A percentile compares a stretch with the other conserved stretches of the same genome.
phyloP scores from a whole-genome alignment of 345 rosid genomes.

The Salix arbutifolia region DNA sequence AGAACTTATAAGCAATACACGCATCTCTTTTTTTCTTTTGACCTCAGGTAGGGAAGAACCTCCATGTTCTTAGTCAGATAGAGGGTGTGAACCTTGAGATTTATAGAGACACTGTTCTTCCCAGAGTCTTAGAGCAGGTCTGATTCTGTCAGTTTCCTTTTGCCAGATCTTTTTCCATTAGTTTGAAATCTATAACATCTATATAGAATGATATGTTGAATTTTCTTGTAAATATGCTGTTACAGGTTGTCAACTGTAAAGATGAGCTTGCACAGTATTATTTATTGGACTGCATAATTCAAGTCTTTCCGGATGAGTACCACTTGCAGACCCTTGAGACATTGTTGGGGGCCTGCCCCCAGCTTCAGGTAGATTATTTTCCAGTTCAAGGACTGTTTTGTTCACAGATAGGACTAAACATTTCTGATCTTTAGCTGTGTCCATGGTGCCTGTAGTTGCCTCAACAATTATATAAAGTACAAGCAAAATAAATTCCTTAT shows the following conservation, averaged over 20 bases:
- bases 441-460: neutral
- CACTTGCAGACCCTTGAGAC: conserved; percentile 96
- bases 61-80: conserved; percentile 93
- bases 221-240: neutral
- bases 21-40: neutral
- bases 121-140: conserved; percentile 95
- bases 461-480: neutral
- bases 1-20: neutral
- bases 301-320: conserved; percentile 97
- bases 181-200: neutral
- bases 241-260: conserved; percentile 89
- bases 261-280: conserved; percentile 94
- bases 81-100: conserved; percentile 91
- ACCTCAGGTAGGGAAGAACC: conserved; percentile 92
- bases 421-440: neutral
- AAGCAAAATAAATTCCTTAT: neutral
- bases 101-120: conserved; percentile 92
- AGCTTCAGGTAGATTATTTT: conserved; percentile 69
- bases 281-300: conserved; percentile 94
- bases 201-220: neutral
- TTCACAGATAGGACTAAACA: neutral
- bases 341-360: conserved; percentile 84
- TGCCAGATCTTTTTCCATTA: neutral
- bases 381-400: neutral
- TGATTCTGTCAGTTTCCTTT: conserved; percentile 7